Evolutionary conservation across 768 basidiomycete genomes (phyloP).

Genomic region (Porphyrellus cyaneotinctus): DNA sequence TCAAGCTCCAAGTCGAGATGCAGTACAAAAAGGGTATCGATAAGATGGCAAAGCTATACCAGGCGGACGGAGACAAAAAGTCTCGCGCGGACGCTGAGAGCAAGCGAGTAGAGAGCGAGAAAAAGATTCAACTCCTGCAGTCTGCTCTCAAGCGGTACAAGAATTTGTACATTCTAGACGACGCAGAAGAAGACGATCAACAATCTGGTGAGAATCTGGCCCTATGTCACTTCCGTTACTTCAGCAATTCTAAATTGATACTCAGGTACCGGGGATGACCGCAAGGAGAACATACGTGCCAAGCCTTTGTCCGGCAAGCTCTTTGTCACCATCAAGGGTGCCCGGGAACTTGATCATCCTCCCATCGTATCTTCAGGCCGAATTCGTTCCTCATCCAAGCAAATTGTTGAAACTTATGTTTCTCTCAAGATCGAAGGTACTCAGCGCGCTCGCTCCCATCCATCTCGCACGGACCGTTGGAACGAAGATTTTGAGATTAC

Average conservation of each 20-base stretch:
- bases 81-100: conserved; percentile 89
- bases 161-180: conserved; percentile 90
- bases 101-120: conserved; percentile 92
- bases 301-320: conserved; percentile 94
- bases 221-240: background rate
- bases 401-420: conserved; percentile 77
- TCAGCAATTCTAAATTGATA: conserved; percentile 25
- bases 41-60: conserved; percentile 97
- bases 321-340: conserved; percentile 81
- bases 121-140: conserved; percentile 91
- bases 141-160: conserved; percentile 94
- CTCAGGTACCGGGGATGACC: conserved; percentile 70
- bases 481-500: conserved; percentile 95
- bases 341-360: conserved; percentile 93
- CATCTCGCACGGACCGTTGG: conserved; percentile 94
- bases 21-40: conserved; percentile 98
- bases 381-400: conserved; percentile 75
- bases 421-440: conserved; percentile 97
- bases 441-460: conserved; percentile 86
- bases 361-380: conserved; percentile 60
- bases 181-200: conserved; percentile 84
- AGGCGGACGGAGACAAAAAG: conserved; percentile 96
- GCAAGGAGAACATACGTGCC: conserved; percentile 88
- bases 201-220: conserved; percentile 39
- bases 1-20: conserved; percentile 97